Evolutionary conservation across 2,329 filamentous ascomycete genomes (phyloP), one percentile per base, ranked within the genome.

Genomic region (Colletotrichum caudatum): DNA sequence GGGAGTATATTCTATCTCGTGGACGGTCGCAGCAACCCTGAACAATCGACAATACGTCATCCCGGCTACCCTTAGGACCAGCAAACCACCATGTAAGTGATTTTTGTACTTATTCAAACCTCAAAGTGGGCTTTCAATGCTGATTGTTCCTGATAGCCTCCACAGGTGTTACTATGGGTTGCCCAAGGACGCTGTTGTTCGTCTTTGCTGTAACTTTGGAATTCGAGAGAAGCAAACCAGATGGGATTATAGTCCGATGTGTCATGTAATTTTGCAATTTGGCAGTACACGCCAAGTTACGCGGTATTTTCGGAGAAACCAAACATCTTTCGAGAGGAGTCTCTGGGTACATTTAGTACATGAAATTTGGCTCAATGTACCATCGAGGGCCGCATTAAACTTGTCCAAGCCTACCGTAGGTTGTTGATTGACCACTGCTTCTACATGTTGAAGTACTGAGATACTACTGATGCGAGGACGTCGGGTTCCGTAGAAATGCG

Each of bases 71-170:
- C 66, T 57, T 64, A 73, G 9, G 72, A 74, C 61, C 88, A 90
- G 81, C 88, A 88, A 4, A 91, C 86, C 8, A 93, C 90, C 18
- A 85, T 86, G 56, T 56, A 26, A 8, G 33, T 37, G 20, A 8
- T 3, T 2, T 16, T 12, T 2, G 29, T 18, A 5, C 9, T 23
- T 41, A 3, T 2, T 18, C 16, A n/a, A 29, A 37, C 2, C 5
- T 37, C 2, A 8, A 12, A 5, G 8, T 3, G 33, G 16, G 23
- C 26, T 8, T 14, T 14, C 3, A 4, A 8, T 14, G 26, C 63
- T 66, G 18, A 70, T 54, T n/a, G 11, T 12, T 35, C 8, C 2
- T 8, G 29, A 59, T 41, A 86, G 86, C 37, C 79, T 93, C 16
- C 91, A 93, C 76, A 29, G 26, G 26, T 29, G 26, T 29, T 29